Percentiles rank a stretch among this genome's conserved stretches.
phyloP scores from a whole-genome alignment of 1,284 basidiomycete species.

The Cutaneotrichosporon dermatis region DNA sequence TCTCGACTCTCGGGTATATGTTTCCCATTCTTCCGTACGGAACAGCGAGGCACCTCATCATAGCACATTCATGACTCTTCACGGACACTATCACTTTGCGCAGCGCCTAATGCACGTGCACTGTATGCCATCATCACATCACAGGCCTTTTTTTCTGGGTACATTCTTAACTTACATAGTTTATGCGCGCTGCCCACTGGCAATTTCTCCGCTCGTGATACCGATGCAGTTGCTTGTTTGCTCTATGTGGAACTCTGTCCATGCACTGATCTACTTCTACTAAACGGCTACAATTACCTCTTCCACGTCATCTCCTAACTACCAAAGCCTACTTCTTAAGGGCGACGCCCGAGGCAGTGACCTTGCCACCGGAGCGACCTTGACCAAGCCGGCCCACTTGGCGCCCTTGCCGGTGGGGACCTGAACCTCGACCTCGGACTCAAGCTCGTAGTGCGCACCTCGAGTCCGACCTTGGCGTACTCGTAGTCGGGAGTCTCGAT shows the following conservation, averaged over 20 bases:
- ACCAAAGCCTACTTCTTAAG: not conserved
- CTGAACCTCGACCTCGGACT: conserved; percentile 48
- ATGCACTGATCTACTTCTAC: not conserved
- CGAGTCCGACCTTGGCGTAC: conserved; percentile 53
- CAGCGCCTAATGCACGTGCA: not conserved
- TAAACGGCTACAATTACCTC: not conserved
- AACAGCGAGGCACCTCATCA: not conserved
- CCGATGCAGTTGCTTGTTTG: too few relatives aligned
- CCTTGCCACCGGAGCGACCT: conserved; percentile 20
- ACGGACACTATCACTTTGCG: not conserved
- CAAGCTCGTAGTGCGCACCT: conserved; percentile 58
- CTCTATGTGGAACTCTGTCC: not conserved
- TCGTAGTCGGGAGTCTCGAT: conserved; percentile 64
- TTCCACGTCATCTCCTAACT: too few relatives aligned
- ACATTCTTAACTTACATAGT: too few relatives aligned
- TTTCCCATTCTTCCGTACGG: not conserved
- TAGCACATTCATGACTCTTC: not conserved
- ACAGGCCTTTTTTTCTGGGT: too few relatives aligned
- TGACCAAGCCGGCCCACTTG: conserved; percentile 26
- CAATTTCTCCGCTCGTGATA: too few relatives aligned
- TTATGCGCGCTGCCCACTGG: too few relatives aligned
- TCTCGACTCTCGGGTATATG: not conserved
- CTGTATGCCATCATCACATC: not conserved
- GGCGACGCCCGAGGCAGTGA: conserved; percentile 6
- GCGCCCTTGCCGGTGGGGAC: conserved; percentile 49